phyloP scores from a whole-genome alignment of 2,329 filamentous ascomycete species.

The Chrysosporium keratinophilum region DNA sequence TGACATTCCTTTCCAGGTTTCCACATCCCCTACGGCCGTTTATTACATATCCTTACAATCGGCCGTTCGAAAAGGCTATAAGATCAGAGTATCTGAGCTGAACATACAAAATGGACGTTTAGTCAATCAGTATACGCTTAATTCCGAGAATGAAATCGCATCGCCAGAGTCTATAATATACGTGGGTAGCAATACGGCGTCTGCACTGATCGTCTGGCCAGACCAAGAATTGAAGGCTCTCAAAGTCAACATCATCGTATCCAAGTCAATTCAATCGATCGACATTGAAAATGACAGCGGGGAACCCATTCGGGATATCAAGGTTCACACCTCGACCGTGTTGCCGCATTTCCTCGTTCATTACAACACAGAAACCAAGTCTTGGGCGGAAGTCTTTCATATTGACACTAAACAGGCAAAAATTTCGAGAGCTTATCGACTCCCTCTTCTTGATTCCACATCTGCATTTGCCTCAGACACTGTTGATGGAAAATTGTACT shows the following conservation, averaged over 20 bases:
- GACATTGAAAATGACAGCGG: constrained; percentile 33
- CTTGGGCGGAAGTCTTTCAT: constrained; percentile 80
- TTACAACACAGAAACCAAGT: constrained; percentile 56
- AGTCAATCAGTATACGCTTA: constrained; percentile 59
- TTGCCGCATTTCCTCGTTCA: constrained; percentile 78
- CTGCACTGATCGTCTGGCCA: constrained; percentile 37
- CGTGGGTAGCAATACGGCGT: constrained; percentile 32
- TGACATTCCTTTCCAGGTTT: constrained; percentile 65
- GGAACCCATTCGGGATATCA: constrained; percentile 45
- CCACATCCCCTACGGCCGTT: constrained; percentile 55
- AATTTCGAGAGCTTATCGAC: constrained; percentile 66
- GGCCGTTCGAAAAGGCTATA: constrained; percentile 57
- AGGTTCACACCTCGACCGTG: constrained; percentile 62
- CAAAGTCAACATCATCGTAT: constrained; percentile 38
- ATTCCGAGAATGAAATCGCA: constrained; percentile 61
- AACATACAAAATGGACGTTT: constrained; percentile 64
- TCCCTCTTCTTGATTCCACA: constrained; percentile 58
- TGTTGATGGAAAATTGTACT: constrained; percentile 72
- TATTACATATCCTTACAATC: constrained; percentile 67
- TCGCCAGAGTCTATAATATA: constrained; percentile 32
- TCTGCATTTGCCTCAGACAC: constrained; percentile 73
- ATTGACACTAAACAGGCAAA: constrained; percentile 60
- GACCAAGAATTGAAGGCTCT: constrained; percentile 36
- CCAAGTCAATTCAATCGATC: constrained; percentile 32
- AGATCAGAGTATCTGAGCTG: constrained; percentile 63